Conservation (phyloP, 1,284 basidiomycete genomes). For the Rugosomyces carneus region DNA sequence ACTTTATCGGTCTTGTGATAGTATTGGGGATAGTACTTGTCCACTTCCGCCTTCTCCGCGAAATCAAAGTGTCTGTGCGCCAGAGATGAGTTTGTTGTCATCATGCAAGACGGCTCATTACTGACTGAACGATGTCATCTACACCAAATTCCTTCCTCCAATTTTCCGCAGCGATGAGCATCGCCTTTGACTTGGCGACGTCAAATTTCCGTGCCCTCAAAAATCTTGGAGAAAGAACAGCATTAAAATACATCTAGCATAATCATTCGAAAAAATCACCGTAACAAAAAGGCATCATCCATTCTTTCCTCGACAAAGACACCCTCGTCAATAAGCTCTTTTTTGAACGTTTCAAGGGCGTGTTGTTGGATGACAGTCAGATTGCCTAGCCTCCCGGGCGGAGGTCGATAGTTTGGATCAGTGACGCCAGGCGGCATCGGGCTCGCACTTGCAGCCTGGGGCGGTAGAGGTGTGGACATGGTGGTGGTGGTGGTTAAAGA, state of each 20-base stretch:
- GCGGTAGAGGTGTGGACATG: constrained; percentile 3
- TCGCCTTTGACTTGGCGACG: constrained; percentile 72
- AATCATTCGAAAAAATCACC: constrained; percentile 31
- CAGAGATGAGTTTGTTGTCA: constrained; percentile 1
- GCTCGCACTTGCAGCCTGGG: constrained; percentile 36
- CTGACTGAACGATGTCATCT: constrained; percentile 79
- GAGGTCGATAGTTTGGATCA: constrained; percentile 64
- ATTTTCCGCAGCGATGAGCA: constrained; percentile 80
- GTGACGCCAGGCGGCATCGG: constrained; percentile 57
- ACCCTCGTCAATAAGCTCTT: constrained; percentile 59
- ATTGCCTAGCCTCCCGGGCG: constrained; percentile 79
- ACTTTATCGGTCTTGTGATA: constrained; percentile 97
- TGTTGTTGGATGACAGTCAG: constrained; percentile 68
- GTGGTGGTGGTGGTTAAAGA: constrained; percentile 10
- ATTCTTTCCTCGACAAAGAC: constrained; percentile 62
- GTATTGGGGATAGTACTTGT: constrained; percentile 94
- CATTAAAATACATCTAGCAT: background rate
- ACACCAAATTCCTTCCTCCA: constrained; percentile 91
- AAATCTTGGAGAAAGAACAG: constrained; percentile 48
- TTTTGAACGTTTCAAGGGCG: constrained; percentile 68
- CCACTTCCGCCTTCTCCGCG: constrained; percentile 77
- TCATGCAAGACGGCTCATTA: constrained; percentile 4
- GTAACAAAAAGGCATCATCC: constrained; percentile 76
- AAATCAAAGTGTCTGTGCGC: constrained; percentile 79
- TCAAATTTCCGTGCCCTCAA: constrained; percentile 93